Percentiles rank a stretch among this genome's conserved stretches.
These are phyloP conservation scores for Lactarius sanguifluus DNA, from an alignment of 768 basidiomycete species.

Conservation along the genomic window DNA sequence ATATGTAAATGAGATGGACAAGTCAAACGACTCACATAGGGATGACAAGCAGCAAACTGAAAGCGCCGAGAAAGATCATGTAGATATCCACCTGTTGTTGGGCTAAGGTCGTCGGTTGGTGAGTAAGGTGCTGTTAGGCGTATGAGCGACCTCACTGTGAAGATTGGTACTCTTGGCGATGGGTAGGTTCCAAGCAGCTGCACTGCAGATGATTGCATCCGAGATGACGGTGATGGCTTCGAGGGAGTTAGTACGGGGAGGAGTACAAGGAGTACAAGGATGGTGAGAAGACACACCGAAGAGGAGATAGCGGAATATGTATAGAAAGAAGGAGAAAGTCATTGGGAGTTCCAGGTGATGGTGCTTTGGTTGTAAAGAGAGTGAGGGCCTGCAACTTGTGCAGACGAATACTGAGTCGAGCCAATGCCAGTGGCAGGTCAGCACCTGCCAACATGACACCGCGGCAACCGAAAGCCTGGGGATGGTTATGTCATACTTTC, in stretches of 20 bases:
- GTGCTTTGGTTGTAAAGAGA: conserved; percentile 6
- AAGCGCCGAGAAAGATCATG: conserved; percentile 30
- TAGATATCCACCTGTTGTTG: conserved; percentile 23
- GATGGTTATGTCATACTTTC: not conserved
- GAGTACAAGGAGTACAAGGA: not conserved
- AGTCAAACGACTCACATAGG: conserved; percentile 12
- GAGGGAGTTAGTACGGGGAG: not conserved
- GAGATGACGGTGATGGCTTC: conserved; percentile 24
- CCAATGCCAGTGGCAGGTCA: conserved; percentile 5
- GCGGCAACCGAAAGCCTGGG: not conserved
- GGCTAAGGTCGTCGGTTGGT: not conserved
- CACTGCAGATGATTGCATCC: conserved; percentile 30
- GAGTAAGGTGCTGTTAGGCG: not conserved
- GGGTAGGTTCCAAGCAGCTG: conserved; percentile 28
- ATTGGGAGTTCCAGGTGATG: not conserved
- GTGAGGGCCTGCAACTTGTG: conserved; percentile 14
- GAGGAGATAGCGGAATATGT: conserved; percentile 10
- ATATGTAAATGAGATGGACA: not conserved
- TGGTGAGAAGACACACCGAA: conserved; percentile 10
- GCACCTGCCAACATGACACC: not conserved
- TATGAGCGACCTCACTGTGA: not conserved
- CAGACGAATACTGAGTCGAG: not conserved
- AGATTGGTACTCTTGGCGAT: conserved; percentile 12
- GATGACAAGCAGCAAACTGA: conserved; percentile 27
- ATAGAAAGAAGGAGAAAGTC: not conserved